Base-by-base conservation (phyloP, 2,329 filamentous ascomycete genomes). In the Didymella arachidicola region DNA sequence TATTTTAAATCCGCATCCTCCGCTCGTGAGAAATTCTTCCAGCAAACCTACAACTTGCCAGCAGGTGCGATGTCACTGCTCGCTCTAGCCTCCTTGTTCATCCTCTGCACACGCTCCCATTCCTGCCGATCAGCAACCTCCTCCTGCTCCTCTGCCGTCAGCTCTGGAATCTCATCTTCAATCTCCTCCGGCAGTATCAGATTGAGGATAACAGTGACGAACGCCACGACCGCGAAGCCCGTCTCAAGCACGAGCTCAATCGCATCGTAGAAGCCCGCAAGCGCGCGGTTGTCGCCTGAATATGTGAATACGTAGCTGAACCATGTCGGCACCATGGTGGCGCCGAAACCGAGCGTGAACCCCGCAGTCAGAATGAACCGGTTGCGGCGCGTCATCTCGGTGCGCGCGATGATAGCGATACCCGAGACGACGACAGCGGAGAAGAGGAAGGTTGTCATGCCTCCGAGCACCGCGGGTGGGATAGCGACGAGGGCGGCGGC, bases 301-400 rank as follows among this genome's bases (percentile, higher is more conserved):
- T 93, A 93, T 3, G 87, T 89, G 73, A 95, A 92, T 52, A 95
- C 86, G 61, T 85, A 82, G 59, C 79, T 75, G 70, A 92, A 92
- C 81, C 90, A 93, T 29, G 67, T 73, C 1, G 80, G 80, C 1
- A 82, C 80, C 54, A 82, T 68, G 2, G 79, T 82, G 0, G 80
- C 80, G 46, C 81, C 79, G 63, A 91, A 91, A 30, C 92, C 92
- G 27, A 94, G 79, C 0, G 90, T 83, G 30, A 95, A 80, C 0
- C 88, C 86, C 0, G 90, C 89, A 0, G 92, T 93, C 11, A 95
- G 82, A 68, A 95, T 91, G 79, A 95, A 95, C 25, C 92, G 84
- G 68, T 90, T 93, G 50, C 92, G 87, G 36, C 91, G 85, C n/a
- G 86, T 92, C 73, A 94, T 93, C 0, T 86, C 83, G 2, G 90